Conservation (phyloP, 2,329 filamentous ascomycete species). For the Tricladium varicosporioides region DNA sequence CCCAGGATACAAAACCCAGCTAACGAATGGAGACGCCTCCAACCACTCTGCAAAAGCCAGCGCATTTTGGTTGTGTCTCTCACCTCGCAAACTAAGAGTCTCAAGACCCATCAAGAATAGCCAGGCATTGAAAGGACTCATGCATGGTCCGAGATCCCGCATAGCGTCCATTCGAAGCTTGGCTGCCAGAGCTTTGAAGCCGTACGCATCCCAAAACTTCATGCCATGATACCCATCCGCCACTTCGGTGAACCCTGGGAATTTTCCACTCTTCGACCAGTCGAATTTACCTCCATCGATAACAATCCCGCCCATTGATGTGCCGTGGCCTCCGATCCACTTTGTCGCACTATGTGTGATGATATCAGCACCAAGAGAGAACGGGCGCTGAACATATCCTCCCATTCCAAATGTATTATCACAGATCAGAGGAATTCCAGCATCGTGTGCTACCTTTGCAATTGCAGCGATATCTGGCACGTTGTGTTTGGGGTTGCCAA, state of each 20-base stretch:
- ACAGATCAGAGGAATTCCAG: constrained; percentile 49
- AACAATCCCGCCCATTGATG: constrained; percentile 63
- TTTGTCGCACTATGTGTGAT: constrained; percentile 63
- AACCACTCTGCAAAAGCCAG: constrained; percentile 62
- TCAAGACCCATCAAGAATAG: constrained; percentile 65
- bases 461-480: constrained; percentile 66
- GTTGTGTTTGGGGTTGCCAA: constrained; percentile 67
- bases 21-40: constrained; percentile 61
- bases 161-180: constrained; percentile 66
- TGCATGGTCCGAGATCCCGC: constrained; percentile 59
- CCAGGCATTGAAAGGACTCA: constrained; percentile 69
- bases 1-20: constrained; percentile 69
- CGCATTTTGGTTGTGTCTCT: constrained; percentile 64
- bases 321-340: constrained; percentile 70
- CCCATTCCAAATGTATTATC: constrained; percentile 26
- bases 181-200: constrained; percentile 60
- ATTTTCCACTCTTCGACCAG: constrained; percentile 65
- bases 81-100: constrained; percentile 61
- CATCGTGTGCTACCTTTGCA: constrained; percentile 59
- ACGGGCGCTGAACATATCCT: constrained; percentile 5
- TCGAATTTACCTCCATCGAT: constrained; percentile 67
- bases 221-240: constrained; percentile 62
- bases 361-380: constrained; percentile 56
- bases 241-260: constrained; percentile 66
- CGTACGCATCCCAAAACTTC: constrained; percentile 67